Conservation (phyloP, 2,329 filamentous ascomycete genomes). For the Aspergillus pseudoglaucus region DNA sequence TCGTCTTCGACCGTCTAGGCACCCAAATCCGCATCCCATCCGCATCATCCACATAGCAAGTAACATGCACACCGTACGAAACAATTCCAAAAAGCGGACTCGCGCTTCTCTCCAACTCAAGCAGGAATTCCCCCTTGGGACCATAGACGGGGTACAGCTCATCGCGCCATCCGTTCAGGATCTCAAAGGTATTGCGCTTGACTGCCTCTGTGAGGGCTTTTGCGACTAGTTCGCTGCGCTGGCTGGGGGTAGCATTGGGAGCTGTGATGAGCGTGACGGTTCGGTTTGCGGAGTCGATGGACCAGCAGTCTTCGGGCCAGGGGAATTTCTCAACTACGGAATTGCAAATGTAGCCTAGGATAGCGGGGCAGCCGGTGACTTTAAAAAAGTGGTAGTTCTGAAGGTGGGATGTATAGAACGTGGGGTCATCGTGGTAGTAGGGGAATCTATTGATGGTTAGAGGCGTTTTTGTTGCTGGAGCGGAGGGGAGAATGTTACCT, state of each 20-base stretch:
- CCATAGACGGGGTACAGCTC: conserved; percentile 76
- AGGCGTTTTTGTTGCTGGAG: background rate
- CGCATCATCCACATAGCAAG: conserved; percentile 56
- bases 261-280: conserved; percentile 58
- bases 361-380: conserved; percentile 58
- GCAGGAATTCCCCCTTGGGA: conserved; percentile 51
- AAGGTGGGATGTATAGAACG: conserved; percentile 49
- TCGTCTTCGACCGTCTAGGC: conserved; percentile 65
- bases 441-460: conserved; percentile 58
- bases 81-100: conserved; percentile 67
- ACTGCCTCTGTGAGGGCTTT: conserved; percentile 62
- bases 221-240: conserved; percentile 54
- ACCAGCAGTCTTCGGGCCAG: conserved; percentile 53
- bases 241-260: conserved; percentile 51
- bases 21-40: conserved; percentile 74
- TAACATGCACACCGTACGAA: conserved; percentile 77
- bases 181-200: conserved; percentile 61
- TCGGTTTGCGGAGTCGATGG: conserved; percentile 52
- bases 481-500: conserved; percentile 27
- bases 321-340: conserved; percentile 37
- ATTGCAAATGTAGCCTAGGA: conserved; percentile 54
- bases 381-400: conserved; percentile 58
- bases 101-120: conserved; percentile 71
- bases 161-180: conserved; percentile 72
- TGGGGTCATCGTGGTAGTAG: conserved; percentile 57